A percentile compares a stretch with the other conserved stretches of the same genome.
Evolutionary conservation across 371 early-diverging fungal species (phyloP).

Genomic region (Massospora cicadina): DNA sequence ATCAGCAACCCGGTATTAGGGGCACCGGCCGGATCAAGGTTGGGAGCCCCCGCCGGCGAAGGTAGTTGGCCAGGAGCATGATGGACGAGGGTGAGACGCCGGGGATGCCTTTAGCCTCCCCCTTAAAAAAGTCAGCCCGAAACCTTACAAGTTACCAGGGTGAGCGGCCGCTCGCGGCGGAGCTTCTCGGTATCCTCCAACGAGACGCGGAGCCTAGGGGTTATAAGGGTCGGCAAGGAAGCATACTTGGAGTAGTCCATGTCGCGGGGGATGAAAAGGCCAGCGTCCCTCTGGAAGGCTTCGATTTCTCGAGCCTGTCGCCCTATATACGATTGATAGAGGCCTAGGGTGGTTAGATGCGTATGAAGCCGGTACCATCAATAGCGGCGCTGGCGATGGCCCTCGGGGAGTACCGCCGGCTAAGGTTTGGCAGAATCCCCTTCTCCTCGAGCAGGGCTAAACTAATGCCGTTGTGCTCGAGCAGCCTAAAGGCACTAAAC

Average conservation of each 20-base stretch:
- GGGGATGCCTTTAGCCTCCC: slow-evolving; percentile 3
- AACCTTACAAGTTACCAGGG: not conserved
- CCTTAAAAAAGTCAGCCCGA: not conserved
- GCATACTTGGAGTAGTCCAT: slow-evolving; percentile 1
- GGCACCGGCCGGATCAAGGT: no score
- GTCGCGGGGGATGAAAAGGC: not conserved
- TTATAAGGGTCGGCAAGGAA: not conserved
- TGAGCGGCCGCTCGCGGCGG: not conserved
- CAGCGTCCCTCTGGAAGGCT: not conserved
- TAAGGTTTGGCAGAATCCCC: not conserved
- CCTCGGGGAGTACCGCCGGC: not conserved
- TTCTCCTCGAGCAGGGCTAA: not conserved
- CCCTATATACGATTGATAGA: slow-evolving; percentile 1
- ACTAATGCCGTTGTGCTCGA: not conserved
- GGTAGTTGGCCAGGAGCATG: not conserved
- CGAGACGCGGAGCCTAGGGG: not conserved
- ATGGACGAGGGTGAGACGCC: slow-evolving; percentile 6
- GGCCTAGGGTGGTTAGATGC: not conserved
- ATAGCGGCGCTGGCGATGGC: not conserved
- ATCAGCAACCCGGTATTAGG: no score
- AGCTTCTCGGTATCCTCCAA: slow-evolving; percentile 6
- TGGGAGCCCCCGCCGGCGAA: no score
- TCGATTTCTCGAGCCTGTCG: not conserved
- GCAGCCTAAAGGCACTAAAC: not conserved
- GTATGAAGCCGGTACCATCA: not conserved